phyloP scores from a whole-genome alignment of 1,284 basidiomycete species.

The Ganoderma lucidum region DNA sequence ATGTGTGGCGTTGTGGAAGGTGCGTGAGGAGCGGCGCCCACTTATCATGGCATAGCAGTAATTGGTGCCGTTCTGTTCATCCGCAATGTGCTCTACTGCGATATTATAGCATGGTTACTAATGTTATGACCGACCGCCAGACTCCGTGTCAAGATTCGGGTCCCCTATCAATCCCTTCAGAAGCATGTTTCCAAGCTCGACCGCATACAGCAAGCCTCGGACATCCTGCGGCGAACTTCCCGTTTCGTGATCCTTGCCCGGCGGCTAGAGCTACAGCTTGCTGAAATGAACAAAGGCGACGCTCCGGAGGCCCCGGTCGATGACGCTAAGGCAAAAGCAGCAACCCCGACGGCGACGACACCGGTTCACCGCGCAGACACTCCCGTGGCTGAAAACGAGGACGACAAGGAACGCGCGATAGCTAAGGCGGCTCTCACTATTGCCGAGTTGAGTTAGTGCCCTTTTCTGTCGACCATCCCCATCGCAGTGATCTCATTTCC shows the following conservation, averaged over 20 bases:
- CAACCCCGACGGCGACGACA: conserved; percentile 24
- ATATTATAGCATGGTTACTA: not conserved
- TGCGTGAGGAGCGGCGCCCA: not conserved
- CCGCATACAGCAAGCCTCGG: conserved; percentile 81
- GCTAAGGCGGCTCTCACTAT: conserved; percentile 92
- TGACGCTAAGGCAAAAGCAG: conserved; percentile 31
- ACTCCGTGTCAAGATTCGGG: conserved; percentile 83
- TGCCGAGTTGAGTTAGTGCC: conserved; percentile 80
- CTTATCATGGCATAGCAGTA: not conserved
- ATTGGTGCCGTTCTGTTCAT: not conserved
- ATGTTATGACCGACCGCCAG: conserved; percentile 47
- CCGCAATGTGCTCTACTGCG: not conserved
- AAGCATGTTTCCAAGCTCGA: conserved; percentile 76
- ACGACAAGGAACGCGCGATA: conserved; percentile 85
- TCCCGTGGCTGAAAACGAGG: conserved; percentile 56
- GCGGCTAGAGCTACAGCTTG: conserved; percentile 83
- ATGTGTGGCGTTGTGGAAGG: not conserved
- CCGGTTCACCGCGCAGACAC: conserved; percentile 24
- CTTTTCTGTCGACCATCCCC: conserved; percentile 3
- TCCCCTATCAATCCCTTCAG: conserved; percentile 80
- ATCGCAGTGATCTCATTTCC: conserved; percentile 27
- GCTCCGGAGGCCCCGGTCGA: conserved; percentile 27
- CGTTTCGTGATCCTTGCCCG: conserved; percentile 85
- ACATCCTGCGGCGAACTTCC: conserved; percentile 82
- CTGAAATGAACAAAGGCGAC: conserved; percentile 57